Evolutionary conservation across 1,139 yeast species (phyloP).

Genomic region (Torulaspora pretoriensis): DNA sequence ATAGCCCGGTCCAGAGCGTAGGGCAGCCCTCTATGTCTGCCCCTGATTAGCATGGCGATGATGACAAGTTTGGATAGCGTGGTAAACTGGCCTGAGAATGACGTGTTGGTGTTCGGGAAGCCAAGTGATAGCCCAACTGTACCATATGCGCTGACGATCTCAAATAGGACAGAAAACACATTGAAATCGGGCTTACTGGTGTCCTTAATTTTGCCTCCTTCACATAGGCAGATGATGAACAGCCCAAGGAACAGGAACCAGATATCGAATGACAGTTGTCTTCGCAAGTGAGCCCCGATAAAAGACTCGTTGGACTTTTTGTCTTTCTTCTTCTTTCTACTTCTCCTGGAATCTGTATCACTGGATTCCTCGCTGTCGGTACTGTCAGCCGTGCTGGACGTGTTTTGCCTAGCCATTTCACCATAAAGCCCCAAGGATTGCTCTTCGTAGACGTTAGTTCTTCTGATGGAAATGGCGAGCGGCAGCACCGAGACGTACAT

Average conservation of each 20-base stretch:
- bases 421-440: constrained; percentile 85
- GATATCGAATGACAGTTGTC: constrained; percentile 87
- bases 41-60: constrained; percentile 87
- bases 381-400: constrained; percentile 21
- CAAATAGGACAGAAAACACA: constrained; percentile 74
- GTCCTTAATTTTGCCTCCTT: constrained; percentile 56
- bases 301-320: constrained; percentile 43
- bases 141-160: constrained; percentile 91
- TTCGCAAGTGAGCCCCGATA: constrained; percentile 82
- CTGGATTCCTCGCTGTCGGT: constrained; percentile 18
- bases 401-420: constrained; percentile 40
- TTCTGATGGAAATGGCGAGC: constrained; percentile 88
- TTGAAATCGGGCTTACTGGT: constrained; percentile 49
- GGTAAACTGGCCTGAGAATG: constrained; percentile 70
- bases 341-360: constrained; percentile 3
- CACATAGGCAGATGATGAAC: constrained; percentile 81
- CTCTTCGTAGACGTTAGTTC: constrained; percentile 96
- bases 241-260: constrained; percentile 90
- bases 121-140: constrained; percentile 92
- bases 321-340: constrained; percentile 16
- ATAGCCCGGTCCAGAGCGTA: constrained; percentile 92
- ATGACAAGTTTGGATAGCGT: constrained; percentile 76
- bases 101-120: constrained; percentile 59
- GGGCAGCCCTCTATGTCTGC: constrained; percentile 95
- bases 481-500: constrained; percentile 98